These are phyloP conservation scores for Linnemannia elongata DNA, from an alignment of 192 early-diverging fungal genomes.

Conservation along the genomic window DNA sequence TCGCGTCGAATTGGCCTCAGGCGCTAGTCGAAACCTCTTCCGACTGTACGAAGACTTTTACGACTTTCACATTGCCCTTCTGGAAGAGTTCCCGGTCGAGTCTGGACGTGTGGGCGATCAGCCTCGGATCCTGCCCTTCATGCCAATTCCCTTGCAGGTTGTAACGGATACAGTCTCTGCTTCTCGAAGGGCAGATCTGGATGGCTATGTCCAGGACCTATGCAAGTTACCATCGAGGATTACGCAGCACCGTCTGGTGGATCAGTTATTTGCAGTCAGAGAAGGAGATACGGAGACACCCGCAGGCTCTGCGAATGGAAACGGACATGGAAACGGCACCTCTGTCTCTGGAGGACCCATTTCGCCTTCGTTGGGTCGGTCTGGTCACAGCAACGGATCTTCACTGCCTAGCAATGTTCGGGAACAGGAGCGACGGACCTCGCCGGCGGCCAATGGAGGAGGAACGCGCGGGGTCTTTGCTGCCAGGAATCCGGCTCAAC, in stretches of 20 bases:
- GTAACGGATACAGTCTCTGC: constrained; percentile 79
- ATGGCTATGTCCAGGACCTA: constrained; percentile 77
- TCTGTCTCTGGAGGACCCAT: not conserved
- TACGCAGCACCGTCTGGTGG: constrained; percentile 60
- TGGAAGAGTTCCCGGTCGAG: constrained; percentile 75
- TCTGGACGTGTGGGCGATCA: constrained; percentile 69
- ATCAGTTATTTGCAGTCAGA: constrained; percentile 67
- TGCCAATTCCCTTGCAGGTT: constrained; percentile 73
- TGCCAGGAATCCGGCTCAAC: constrained; percentile 10
- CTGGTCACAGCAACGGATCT: constrained; percentile 4
- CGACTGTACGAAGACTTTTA: constrained; percentile 86
- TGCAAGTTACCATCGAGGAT: constrained; percentile 70
- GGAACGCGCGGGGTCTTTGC: not conserved
- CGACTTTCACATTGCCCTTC: constrained; percentile 79
- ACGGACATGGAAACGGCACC: not conserved
- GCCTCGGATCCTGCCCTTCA: constrained; percentile 71
- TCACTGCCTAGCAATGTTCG: not conserved
- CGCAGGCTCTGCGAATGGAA: constrained; percentile 25
- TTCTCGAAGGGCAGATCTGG: constrained; percentile 74
- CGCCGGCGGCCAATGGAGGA: not conserved
- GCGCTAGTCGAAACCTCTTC: constrained; percentile 74
- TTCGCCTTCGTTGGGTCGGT: constrained; percentile 20
- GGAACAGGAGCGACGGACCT: constrained; percentile 31
- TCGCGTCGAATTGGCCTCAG: constrained; percentile 66
- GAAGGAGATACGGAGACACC: constrained; percentile 73